Base-by-base conservation (phyloP, 2,329 filamentous ascomycete genomes). In the Microdochium bolleyi region DNA sequence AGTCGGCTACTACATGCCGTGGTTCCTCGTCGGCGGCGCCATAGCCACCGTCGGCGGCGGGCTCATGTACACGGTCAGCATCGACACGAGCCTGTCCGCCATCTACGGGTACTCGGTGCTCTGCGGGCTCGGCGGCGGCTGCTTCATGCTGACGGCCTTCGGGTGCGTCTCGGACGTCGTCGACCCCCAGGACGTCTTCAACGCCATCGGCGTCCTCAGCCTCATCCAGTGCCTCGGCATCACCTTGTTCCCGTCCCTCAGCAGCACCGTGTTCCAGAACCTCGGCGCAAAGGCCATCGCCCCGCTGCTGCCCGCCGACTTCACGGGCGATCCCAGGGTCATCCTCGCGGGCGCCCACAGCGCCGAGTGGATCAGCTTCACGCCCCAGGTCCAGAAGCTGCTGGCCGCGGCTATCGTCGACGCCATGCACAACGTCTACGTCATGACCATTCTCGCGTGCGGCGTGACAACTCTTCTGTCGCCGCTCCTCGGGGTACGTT, bases 1-100 rank as follows among this genome's bases (percentile, higher is more conserved):
- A 4, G 56, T 65, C 14, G 68, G 68, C 25, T 66, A 68, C 53
- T 74, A 71, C 58, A 67, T 66, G 62, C 68, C 66, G 0, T 75
- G 63, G 64, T 77, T 66, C 57, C 52, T 72, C 2, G 52, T 66
- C 41, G 66, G 68, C 3, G 66, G 68, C 3, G 44, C 67, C 10
- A 54, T 74, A 3, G 59, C 66, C 14, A 53, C 68, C 1, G 57
- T 66, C 3, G 73, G 70, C 1, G 64, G 62, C 13, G 65, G 64
- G 0, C 56, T 71, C 24, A 62, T 74, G 60, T 64, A 63, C 48
- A 61, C 62, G 2, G 60, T 68, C 51, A 52, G 60, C 1, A 52
- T 51, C 2, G 53, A 50, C 27, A 62, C 64, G 2, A 54, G 56
- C 13, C 56, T 56, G 0, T 51, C 57, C 2, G 53, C 55, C 32